These are phyloP conservation scores for Ophiostoma montium DNA, from an alignment of 2,329 filamentous ascomycete species.

Conservation along the genomic window DNA sequence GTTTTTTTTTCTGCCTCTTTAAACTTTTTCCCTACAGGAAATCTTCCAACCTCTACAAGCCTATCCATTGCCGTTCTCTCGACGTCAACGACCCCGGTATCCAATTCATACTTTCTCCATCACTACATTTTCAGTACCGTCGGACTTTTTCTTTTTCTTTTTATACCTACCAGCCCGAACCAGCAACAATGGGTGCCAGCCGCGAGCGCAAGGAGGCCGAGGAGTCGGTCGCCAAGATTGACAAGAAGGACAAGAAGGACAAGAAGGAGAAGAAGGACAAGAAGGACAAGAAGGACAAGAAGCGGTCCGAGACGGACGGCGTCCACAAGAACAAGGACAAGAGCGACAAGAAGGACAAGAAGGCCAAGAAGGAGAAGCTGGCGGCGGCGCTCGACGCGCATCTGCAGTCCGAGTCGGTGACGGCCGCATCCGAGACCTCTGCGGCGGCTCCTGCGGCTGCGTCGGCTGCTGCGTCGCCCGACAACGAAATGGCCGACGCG, in stretches of 20 bases:
- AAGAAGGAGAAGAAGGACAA: constrained; percentile 24
- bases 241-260: constrained; percentile 12
- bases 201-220: constrained; percentile 14
- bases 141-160: neutral
- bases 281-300: constrained; percentile 43
- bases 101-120: neutral
- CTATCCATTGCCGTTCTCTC: neutral
- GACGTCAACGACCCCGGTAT: neutral
- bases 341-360: constrained; percentile 52
- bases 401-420: constrained; percentile 31
- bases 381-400: constrained; percentile 51
- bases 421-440: constrained; percentile 27
- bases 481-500: constrained; percentile 28
- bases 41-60: constrained; percentile 1
- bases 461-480: constrained; percentile 20
- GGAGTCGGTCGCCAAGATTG: constrained; percentile 8
- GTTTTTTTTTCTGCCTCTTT: neutral
- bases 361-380: constrained; percentile 61
- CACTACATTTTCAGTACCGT: neutral
- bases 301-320: constrained; percentile 39
- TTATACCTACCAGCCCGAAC: neutral
- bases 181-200: constrained; percentile 9
- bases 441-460: constrained; percentile 12
- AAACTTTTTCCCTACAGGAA: neutral
- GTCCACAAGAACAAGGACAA: constrained; percentile 38